Evolutionary conservation across 2,329 filamentous ascomycete genomes (phyloP).

Genomic region (Verticillium isaacii): DNA sequence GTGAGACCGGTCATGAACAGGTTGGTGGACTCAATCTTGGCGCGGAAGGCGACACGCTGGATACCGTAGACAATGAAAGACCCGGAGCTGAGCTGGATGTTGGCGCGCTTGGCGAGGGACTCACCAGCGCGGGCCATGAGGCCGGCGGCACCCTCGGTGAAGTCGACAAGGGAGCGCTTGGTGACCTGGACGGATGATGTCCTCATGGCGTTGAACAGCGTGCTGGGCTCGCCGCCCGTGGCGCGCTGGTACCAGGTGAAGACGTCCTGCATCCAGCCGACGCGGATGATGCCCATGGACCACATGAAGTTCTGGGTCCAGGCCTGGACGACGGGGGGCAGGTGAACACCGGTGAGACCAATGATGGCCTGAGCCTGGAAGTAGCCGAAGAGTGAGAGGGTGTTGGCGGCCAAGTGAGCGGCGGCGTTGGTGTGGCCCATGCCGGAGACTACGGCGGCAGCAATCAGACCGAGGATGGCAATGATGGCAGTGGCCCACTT

Average conservation of each 20-base stretch:
- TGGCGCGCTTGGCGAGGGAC: slow-evolving; percentile 45
- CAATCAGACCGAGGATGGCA: slow-evolving; percentile 74
- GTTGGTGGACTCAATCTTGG: slow-evolving; percentile 82
- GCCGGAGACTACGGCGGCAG: slow-evolving; percentile 84
- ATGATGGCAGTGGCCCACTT: slow-evolving; percentile 89
- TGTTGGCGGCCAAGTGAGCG: slow-evolving; percentile 89
- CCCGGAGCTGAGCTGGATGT: slow-evolving; percentile 48
- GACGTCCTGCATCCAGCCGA: slow-evolving; percentile 79
- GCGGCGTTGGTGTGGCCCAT: slow-evolving; percentile 91
- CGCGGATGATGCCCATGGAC: slow-evolving; percentile 92
- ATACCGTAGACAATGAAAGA: slow-evolving; percentile 71
- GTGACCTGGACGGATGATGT: slow-evolving; percentile 77
- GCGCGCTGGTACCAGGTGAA: slow-evolving; percentile 95
- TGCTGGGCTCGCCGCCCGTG: slow-evolving; percentile 80
- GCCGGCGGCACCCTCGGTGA: slow-evolving; percentile 21
- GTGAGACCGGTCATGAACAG: slow-evolving; percentile 88
- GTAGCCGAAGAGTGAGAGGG: slow-evolving; percentile 85
- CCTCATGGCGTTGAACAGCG: slow-evolving; percentile 67
- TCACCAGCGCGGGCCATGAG: slow-evolving; percentile 43
- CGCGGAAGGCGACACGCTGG: slow-evolving; percentile 81
- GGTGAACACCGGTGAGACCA: slow-evolving; percentile 73
- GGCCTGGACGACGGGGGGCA: slow-evolving; percentile 82
- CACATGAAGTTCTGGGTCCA: slow-evolving; percentile 99
- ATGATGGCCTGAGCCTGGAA: slow-evolving; percentile 93
- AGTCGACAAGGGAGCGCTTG: slow-evolving; percentile 46